These are phyloP conservation scores for Ajuga chamaepitys DNA, from an alignment of 257 asterid species.

Conservation along the genomic window DNA sequence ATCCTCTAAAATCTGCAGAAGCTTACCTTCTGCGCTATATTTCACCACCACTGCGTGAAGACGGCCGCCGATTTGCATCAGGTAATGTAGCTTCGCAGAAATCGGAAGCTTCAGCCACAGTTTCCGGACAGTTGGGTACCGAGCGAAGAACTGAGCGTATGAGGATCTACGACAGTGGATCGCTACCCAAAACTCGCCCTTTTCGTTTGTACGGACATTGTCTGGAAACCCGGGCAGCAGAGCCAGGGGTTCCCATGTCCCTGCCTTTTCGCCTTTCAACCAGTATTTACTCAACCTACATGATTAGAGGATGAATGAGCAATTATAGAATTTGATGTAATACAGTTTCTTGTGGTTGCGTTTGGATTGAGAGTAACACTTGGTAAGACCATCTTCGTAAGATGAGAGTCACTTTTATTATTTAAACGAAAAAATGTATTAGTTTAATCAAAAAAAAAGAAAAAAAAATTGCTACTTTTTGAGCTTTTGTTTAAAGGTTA, in stretches of 20 bases:
- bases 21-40: slow-evolving; percentile 77
- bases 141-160: slow-evolving; percentile 45
- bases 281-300: slow-evolving; percentile 69
- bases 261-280: slow-evolving; percentile 80
- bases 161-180: slow-evolving; percentile 61
- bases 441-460: too few species aligned
- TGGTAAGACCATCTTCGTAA: too few species aligned
- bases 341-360: too few species aligned
- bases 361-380: too few species aligned
- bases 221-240: slow-evolving; percentile 77
- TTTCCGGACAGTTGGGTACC: slow-evolving; percentile 41
- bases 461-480: too few species aligned
- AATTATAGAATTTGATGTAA: too few species aligned
- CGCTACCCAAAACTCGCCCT: slow-evolving; percentile 92
- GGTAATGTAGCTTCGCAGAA: slow-evolving; percentile 50
- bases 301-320: background rate
- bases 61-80: slow-evolving; percentile 74
- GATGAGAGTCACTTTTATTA: too few species aligned
- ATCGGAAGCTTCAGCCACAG: slow-evolving; percentile 71
- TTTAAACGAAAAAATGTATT: too few species aligned
- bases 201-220: slow-evolving; percentile 68
- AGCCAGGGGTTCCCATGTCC: slow-evolving; percentile 59
- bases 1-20: slow-evolving; percentile 63
- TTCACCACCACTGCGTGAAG: slow-evolving; percentile 52
- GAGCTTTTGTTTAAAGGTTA: too few species aligned